These are phyloP conservation scores for Litsea cubeba DNA, from an alignment of 164 flowering plant genomes.

Conservation along the genomic window DNA sequence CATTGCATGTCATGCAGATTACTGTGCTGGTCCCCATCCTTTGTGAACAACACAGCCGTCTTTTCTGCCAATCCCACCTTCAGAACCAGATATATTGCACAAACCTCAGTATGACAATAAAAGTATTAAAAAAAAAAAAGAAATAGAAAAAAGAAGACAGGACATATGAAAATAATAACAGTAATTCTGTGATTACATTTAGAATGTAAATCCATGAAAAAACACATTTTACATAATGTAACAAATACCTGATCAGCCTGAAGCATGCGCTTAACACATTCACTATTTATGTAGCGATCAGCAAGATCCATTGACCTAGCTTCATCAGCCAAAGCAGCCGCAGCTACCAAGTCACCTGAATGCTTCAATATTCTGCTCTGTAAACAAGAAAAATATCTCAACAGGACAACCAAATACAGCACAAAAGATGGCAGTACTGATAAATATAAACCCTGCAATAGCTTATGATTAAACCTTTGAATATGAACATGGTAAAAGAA, in stretches of 20 bases:
- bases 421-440: no score
- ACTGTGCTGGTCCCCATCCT: slow-evolving; percentile 98
- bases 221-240: no score
- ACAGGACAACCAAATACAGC: not conserved
- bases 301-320: slow-evolving; percentile 99
- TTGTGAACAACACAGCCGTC: slow-evolving; percentile 90
- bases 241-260: slow-evolving; percentile 94
- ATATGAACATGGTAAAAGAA: no score
- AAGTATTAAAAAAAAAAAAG: not conserved
- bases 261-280: slow-evolving; percentile 97
- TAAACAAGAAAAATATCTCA: slow-evolving; percentile 10
- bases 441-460: no score
- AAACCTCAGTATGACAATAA: not conserved
- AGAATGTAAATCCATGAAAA: no score
- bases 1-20: slow-evolving; percentile 99
- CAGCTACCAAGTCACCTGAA: slow-evolving; percentile 82
- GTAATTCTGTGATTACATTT: no score
- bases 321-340: slow-evolving; percentile 96
- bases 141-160: no score
- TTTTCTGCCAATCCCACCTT: slow-evolving; percentile 93
- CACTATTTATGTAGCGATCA: slow-evolving; percentile 91
- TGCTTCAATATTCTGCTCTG: slow-evolving; percentile 95
- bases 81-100: slow-evolving; percentile 8
- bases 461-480: no score
- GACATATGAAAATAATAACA: no score